Conservation (phyloP, 352 stramenopile genomes). For the Globisporangium perplexum region DNA sequence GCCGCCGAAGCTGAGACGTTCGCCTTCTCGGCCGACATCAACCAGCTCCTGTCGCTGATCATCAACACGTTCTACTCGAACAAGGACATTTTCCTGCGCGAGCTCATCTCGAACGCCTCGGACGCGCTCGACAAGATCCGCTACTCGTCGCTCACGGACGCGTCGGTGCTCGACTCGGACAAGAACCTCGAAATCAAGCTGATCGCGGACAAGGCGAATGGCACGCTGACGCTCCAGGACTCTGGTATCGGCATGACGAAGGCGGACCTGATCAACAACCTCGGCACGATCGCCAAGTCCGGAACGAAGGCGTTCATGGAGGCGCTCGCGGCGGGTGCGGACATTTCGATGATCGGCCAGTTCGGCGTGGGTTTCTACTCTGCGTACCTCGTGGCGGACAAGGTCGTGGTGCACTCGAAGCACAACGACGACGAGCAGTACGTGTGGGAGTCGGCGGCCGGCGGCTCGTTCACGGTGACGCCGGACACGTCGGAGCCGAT, state of each 20-base stretch:
- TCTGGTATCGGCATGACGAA: constrained; percentile 99
- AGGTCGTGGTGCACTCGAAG: constrained; percentile 98
- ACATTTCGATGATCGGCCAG: constrained; percentile 99
- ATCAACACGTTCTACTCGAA: constrained; percentile 99
- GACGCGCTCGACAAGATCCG: constrained; percentile 98
- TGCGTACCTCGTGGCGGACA: constrained; percentile 98
- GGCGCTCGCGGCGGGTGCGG: constrained; percentile 94
- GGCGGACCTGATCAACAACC: constrained; percentile 99
- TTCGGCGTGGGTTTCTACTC: constrained; percentile 99
- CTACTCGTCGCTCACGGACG: constrained; percentile 96
- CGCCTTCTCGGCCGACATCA: constrained; percentile 99
- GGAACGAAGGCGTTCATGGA: constrained; percentile 99
- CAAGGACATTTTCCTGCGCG: constrained; percentile 99
- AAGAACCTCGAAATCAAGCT: constrained; percentile 99
- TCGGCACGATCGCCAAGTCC: constrained; percentile 99
- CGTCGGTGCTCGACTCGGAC: constrained; percentile 94
- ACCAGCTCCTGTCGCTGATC: constrained; percentile 98
- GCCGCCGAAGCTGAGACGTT: constrained; percentile 95
- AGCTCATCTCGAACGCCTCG: constrained; percentile 95
- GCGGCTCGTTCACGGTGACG: constrained; percentile 96
- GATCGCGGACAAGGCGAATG: constrained; percentile 99
- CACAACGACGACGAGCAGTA: constrained; percentile 98
- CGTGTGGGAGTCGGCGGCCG: constrained; percentile 96
- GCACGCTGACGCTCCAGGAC: constrained; percentile 98
- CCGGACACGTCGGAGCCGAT: constrained; percentile 87